Evolutionary conservation across 2,329 filamentous ascomycete species (phyloP).

Genomic region (Penicillium frequentans): DNA sequence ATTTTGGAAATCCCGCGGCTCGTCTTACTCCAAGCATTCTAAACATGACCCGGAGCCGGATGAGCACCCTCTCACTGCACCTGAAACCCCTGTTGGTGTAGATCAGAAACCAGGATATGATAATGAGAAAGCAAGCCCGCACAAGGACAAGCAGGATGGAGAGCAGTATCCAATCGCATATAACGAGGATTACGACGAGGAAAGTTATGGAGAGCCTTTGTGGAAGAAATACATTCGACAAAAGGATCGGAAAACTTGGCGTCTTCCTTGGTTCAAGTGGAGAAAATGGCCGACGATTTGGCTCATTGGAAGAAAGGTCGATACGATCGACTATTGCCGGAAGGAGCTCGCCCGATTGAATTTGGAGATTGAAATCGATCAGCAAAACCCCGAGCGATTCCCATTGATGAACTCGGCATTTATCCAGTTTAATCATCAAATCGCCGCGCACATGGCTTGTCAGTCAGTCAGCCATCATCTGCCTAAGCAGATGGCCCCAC

Average conservation of each 20-base stretch:
- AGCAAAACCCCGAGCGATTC: slow-evolving; percentile 79
- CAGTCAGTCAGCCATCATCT: slow-evolving; percentile 88
- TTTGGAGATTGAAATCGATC: slow-evolving; percentile 86
- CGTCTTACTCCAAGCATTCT: slow-evolving; percentile 22
- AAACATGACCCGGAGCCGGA: slow-evolving; percentile 30
- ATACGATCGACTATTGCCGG: slow-evolving; percentile 90
- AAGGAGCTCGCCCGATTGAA: slow-evolving; percentile 85
- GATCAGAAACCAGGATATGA: slow-evolving; percentile 6
- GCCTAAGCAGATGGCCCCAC: slow-evolving; percentile 88
- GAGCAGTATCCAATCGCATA: slow-evolving; percentile 63
- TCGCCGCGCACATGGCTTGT: slow-evolving; percentile 97
- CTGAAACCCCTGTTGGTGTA: slow-evolving; percentile 25
- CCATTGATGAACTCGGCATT: slow-evolving; percentile 96
- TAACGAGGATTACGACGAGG: slow-evolving; percentile 61
- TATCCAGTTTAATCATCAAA: slow-evolving; percentile 97
- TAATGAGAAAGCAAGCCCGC: slow-evolving; percentile 13
- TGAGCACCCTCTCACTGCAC: slow-evolving; percentile 39
- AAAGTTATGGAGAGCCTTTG: slow-evolving; percentile 63
- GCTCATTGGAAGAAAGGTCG: slow-evolving; percentile 82
- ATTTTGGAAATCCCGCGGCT: slow-evolving; percentile 35
- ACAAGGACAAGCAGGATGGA: slow-evolving; percentile 27
- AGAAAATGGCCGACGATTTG: slow-evolving; percentile 78
- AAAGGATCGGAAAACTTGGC: slow-evolving; percentile 82
- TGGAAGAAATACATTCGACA: slow-evolving; percentile 83
- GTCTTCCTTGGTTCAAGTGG: slow-evolving; percentile 62